Evolutionary conservation across 371 early-diverging fungal species (phyloP).

Genomic region (Rhizopus delemar): DNA sequence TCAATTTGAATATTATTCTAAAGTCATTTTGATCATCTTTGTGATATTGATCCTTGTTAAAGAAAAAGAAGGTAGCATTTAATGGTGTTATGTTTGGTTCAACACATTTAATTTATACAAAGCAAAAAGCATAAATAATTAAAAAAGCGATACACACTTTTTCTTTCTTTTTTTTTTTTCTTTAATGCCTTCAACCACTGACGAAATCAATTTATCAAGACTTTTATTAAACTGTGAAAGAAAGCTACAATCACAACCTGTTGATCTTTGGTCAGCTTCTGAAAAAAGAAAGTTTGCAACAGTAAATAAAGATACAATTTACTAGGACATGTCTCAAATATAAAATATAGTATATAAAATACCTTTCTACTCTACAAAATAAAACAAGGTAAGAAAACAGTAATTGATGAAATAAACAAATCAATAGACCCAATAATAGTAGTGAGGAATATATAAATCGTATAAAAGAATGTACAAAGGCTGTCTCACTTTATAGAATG

Average conservation of each 20-base stretch:
- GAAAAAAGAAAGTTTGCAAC: constrained; percentile 42
- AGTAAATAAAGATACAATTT: constrained; percentile 12
- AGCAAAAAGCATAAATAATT: neutral
- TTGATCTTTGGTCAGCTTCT: constrained; percentile 32
- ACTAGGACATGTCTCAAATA: neutral
- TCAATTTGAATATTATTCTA: too few relatives aligned
- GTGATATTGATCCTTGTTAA: too few relatives aligned
- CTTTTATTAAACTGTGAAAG: constrained; percentile 38
- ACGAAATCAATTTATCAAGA: constrained; percentile 38
- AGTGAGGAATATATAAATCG: constrained; percentile 9
- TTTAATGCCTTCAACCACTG: constrained; percentile 19
- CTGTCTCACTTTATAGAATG: constrained; percentile 20
- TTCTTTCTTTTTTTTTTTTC: too few relatives aligned
- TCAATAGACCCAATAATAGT: neutral
- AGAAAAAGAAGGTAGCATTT: too few relatives aligned
- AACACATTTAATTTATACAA: too few relatives aligned
- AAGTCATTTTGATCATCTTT: too few relatives aligned
- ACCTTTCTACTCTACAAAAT: constrained; percentile 8
- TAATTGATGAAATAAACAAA: neutral
- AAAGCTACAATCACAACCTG: constrained; percentile 23
- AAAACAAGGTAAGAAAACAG: constrained; percentile 4
- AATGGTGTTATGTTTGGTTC: too few relatives aligned
- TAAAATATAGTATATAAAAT: constrained; percentile 24
- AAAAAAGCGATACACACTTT: neutral
- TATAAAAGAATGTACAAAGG: constrained; percentile 11